A percentile compares a stretch with the other conserved stretches of the same genome.
Evolutionary conservation across 768 basidiomycete genomes (phyloP).

Genomic region (Amyloporia xantha): DNA sequence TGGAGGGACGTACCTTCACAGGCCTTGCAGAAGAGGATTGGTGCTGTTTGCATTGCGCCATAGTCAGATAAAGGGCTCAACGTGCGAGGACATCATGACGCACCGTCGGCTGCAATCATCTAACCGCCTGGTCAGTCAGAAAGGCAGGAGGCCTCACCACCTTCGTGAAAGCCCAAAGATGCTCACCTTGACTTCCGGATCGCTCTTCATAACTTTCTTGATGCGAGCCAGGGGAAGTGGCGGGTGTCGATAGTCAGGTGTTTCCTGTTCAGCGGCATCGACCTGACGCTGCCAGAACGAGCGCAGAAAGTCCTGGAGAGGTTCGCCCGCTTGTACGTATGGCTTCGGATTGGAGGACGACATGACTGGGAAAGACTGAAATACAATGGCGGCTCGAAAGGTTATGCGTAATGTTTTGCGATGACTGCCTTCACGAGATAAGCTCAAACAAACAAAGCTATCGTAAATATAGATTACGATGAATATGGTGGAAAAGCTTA

Average conservation of each 20-base stretch:
- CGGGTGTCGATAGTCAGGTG: slow-evolving; percentile 81
- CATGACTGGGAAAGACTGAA: slow-evolving; percentile 11
- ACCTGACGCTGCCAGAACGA: slow-evolving; percentile 90
- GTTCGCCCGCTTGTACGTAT: slow-evolving; percentile 77
- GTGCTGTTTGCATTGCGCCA: slow-evolving; percentile 44
- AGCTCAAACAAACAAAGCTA: too few relatives aligned
- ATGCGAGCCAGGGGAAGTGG: slow-evolving; percentile 90
- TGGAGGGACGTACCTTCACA: slow-evolving; percentile 77
- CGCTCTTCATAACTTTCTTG: slow-evolving; percentile 99
- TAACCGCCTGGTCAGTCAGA: slow-evolving; percentile 22
- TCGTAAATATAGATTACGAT: too few relatives aligned
- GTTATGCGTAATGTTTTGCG: too few relatives aligned
- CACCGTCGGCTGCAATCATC: slow-evolving; percentile 99
- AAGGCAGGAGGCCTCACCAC: too few relatives aligned
- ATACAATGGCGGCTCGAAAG: too few relatives aligned
- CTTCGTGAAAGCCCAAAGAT: not conserved
- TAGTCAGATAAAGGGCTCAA: not conserved
- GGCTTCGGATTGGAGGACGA: slow-evolving; percentile 32
- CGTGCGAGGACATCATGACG: slow-evolving; percentile 15
- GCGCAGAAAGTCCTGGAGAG: slow-evolving; percentile 78
- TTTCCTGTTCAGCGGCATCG: slow-evolving; percentile 81
- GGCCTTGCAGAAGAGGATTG: slow-evolving; percentile 94
- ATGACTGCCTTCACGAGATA: too few relatives aligned
- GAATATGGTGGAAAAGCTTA: too few relatives aligned
- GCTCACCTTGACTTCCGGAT: slow-evolving; percentile 90